phyloP scores from a whole-genome alignment of 1,139 yeast genomes.

The Pneumocystis carinii region DNA sequence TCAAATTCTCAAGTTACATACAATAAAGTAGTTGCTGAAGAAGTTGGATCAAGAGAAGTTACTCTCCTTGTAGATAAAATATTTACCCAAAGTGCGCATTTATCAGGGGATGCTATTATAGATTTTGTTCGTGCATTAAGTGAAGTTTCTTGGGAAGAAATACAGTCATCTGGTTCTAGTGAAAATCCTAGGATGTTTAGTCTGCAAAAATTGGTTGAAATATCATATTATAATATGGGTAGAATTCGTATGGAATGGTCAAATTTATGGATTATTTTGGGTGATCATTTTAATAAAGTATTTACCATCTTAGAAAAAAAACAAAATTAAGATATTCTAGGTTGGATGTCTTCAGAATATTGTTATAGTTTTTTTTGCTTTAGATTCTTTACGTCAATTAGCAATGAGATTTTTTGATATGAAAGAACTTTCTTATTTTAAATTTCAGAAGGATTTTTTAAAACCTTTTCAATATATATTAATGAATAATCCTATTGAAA shows the following conservation, averaged over 20 bases:
- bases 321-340: background rate
- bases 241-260: conserved; percentile 96
- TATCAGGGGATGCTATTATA: conserved; percentile 71
- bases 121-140: conserved; percentile 78
- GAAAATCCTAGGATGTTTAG: conserved; percentile 81
- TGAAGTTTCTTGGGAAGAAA: conserved; percentile 78
- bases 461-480: conserved; percentile 79
- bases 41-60: conserved; percentile 57
- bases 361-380: conserved; percentile 73
- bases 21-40: conserved; percentile 41
- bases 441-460: conserved; percentile 85
- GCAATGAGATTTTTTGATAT: conserved; percentile 84
- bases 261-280: conserved; percentile 87
- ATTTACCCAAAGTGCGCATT: conserved; percentile 64
- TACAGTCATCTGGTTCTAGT: conserved; percentile 72
- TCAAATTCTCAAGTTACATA: conserved; percentile 17
- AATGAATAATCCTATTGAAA: conserved; percentile 47
- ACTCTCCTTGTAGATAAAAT: conserved; percentile 77
- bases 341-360: conserved; percentile 71
- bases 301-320: background rate
- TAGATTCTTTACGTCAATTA: conserved; percentile 84
- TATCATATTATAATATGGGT: conserved; percentile 92
- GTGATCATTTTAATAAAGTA: conserved; percentile 58
- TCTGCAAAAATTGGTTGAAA: conserved; percentile 87
- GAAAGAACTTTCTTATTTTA: conserved; percentile 88